Percentiles rank a stretch among this genome's conserved stretches.
Evolutionary conservation across 2,329 filamentous ascomycete genomes (phyloP).

Genomic region (Pseudonectria buxi): DNA sequence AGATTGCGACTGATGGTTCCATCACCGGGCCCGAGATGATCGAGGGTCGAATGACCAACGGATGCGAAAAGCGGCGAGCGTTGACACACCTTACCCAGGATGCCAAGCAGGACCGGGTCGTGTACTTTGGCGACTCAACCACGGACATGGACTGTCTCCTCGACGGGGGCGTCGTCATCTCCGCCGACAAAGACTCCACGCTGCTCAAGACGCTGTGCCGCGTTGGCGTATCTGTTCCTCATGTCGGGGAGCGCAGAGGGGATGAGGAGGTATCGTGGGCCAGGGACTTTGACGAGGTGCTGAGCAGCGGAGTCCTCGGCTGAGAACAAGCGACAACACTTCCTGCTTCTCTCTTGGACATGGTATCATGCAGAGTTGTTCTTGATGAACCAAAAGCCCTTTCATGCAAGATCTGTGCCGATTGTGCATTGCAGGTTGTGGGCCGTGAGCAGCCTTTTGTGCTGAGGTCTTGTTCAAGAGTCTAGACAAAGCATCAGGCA

Average conservation of each 20-base stretch:
- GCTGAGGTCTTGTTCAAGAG: no score
- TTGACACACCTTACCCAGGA: constrained; percentile 25
- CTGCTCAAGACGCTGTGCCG: constrained; percentile 32
- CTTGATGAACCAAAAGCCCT: no score
- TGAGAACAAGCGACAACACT: constrained; percentile 1
- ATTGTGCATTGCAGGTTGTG: no score
- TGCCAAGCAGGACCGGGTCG: constrained; percentile 15
- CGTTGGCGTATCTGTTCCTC: constrained; percentile 31
- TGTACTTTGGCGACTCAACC: constrained; percentile 54
- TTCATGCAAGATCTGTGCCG: no score
- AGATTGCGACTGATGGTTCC: constrained; percentile 30
- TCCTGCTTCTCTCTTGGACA: background rate
- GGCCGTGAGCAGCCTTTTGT: no score
- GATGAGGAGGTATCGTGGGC: constrained; percentile 33
- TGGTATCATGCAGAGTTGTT: no score
- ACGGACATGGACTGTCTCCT: constrained; percentile 51
- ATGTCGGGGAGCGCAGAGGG: constrained; percentile 21
- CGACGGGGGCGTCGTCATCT: constrained; percentile 40
- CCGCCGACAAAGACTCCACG: constrained; percentile 26
- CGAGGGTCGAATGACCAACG: constrained; percentile 27
- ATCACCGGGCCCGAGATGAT: constrained; percentile 35
- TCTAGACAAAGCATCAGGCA: no score
- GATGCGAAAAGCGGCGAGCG: constrained; percentile 39
- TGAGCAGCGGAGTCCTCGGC: constrained; percentile 23
- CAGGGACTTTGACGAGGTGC: constrained; percentile 36